These are phyloP conservation scores for Spongiforma sp. DNA, from an alignment of 1,284 basidiomycete genomes.

Conservation along the genomic window DNA sequence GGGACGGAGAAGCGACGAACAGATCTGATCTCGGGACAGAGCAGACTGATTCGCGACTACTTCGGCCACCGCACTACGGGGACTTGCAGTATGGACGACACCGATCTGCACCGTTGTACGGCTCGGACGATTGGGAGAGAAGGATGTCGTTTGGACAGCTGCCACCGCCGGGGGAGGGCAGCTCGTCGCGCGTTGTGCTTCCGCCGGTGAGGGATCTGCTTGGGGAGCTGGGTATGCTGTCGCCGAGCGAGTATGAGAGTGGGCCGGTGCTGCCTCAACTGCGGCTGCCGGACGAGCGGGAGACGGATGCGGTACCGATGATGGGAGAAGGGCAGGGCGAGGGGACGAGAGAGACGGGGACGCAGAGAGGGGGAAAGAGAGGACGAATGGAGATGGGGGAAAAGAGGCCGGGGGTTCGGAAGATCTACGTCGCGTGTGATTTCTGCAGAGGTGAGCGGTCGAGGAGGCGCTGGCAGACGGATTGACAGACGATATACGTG, in stretches of 20 bases:
- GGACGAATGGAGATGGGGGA: constrained; percentile 25
- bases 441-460: constrained; percentile 70
- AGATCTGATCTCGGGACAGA: constrained; percentile 23
- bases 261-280: constrained; percentile 36
- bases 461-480: neutral
- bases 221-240: constrained; percentile 29
- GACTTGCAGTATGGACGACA: constrained; percentile 32
- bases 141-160: constrained; percentile 29
- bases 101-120: constrained; percentile 33
- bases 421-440: constrained; percentile 59
- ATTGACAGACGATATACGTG: constrained; percentile 14
- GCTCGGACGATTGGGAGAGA: constrained; percentile 28
- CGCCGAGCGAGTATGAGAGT: constrained; percentile 22
- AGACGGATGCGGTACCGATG: too few relatives aligned
- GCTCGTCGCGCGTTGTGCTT: constrained; percentile 30
- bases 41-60: constrained; percentile 19
- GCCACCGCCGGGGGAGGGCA: constrained; percentile 20
- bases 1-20: neutral
- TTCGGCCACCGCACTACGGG: constrained; percentile 20
- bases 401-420: constrained; percentile 28
- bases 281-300: constrained; percentile 30
- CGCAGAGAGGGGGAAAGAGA: constrained; percentile 24
- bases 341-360: constrained; percentile 9
- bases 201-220: constrained; percentile 36
- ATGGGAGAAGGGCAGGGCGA: constrained; percentile 22